Percentiles rank a stretch among this genome's conserved stretches.
These are phyloP conservation scores for Dictyostelium brefeldianum DNA, from an alignment of 78 protist species.

Conservation along the genomic window DNA sequence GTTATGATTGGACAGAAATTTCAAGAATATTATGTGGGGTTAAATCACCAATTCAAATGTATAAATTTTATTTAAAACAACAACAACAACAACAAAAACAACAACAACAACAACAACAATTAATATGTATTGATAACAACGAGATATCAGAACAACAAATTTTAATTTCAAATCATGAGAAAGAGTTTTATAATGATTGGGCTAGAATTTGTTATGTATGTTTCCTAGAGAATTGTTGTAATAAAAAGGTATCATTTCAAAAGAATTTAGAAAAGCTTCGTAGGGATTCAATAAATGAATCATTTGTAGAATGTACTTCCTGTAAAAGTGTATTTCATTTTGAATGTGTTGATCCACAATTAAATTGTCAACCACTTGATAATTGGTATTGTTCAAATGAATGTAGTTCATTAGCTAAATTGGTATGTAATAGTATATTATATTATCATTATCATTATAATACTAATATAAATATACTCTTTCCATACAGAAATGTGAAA, in stretches of 20 bases:
- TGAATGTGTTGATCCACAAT: constrained; percentile 39
- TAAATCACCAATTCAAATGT: constrained; percentile 75
- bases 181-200: constrained; percentile 52
- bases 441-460: background rate
- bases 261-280: constrained; percentile 33
- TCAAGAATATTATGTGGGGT: constrained; percentile 44
- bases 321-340: constrained; percentile 52
- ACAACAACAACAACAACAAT: constrained; percentile 7
- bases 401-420: constrained; percentile 11
- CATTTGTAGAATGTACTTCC: constrained; percentile 19
- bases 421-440: constrained; percentile 27
- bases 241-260: background rate
- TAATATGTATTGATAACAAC: background rate
- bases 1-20: constrained; percentile 60
- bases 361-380: background rate
- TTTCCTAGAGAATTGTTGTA: constrained; percentile 30
- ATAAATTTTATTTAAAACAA: constrained; percentile 13
- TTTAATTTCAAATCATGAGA: constrained; percentile 13
- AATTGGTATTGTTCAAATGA: constrained; percentile 65
- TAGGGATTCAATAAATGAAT: background rate
- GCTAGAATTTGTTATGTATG: constrained; percentile 41
- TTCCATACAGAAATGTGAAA: constrained; percentile 37
- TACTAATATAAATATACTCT: background rate
- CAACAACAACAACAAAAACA: background rate
- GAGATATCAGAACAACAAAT: background rate